Evolutionary conservation across 495 filamentous ascomycete species (phyloP), one percentile per base, ranked within the genome.

Genomic region (Collariella sp.): DNA sequence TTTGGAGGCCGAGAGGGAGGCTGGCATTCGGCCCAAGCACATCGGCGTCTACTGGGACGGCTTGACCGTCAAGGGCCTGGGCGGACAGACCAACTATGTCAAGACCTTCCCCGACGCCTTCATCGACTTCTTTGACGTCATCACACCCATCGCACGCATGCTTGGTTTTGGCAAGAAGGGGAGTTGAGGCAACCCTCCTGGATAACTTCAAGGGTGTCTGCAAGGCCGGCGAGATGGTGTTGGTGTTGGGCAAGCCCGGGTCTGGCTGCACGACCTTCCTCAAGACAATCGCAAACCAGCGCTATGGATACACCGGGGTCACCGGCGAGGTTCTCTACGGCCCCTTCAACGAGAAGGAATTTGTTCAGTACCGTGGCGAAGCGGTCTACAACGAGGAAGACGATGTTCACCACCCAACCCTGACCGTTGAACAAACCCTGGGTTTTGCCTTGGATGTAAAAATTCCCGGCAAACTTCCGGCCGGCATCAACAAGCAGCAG

Each of bases 181-280:
- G 2, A 72, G n/a, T 73, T 47, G 84, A 89, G 63, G 78, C 82
- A 46, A 80, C 86, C 20, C 75, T 85, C 18, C 68, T 88, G 44
- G 68, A 78, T 51, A 67, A 67, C 31, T 81, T 81, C 60, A 68
- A 59, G 54, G 78, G 78, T 41, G 67, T 80, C 13, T 73, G 75
- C 31, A 83, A 83, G 57, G 83, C 87, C 0, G 91, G 91, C 15
- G 90, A 96, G 68, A 95, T 95, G 90, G 76, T 94, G 1, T 72
- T 96, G 18, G 91, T 96, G 10, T 76, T 96, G 18, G 90, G 91
- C 11, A 79, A 86, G 49, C 91, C 91, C 0, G 91, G 90, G 0
- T 84, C 83, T 9, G 90, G 90, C 33, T 96, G 90, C 65, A 90
- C 90, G 0, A 89, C 89, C 0, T 91, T 95, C 60, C 72, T 96